Percentiles rank a stretch among this genome's conserved stretches.
These are phyloP conservation scores for Venturia carpophila DNA, from an alignment of 2,329 filamentous ascomycete genomes.

Conservation along the genomic window DNA sequence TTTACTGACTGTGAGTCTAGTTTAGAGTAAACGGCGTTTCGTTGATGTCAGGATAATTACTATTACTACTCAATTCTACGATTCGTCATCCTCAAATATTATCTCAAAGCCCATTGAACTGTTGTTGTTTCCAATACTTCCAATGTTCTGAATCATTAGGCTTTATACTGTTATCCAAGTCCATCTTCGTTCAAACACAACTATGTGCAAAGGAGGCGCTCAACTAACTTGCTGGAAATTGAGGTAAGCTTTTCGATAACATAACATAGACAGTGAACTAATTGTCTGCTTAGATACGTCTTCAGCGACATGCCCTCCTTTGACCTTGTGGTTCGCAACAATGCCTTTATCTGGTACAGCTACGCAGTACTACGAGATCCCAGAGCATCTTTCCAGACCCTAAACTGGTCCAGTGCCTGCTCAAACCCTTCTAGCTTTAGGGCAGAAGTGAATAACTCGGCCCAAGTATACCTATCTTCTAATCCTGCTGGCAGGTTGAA, in stretches of 20 bases:
- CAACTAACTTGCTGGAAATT: slow-evolving; percentile 12
- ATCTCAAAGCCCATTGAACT: slow-evolving; percentile 14
- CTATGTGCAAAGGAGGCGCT: slow-evolving; percentile 15
- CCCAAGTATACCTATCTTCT: slow-evolving; percentile 1
- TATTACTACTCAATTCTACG: slow-evolving; percentile 14
- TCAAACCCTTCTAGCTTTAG: not conserved
- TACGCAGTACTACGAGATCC: not conserved
- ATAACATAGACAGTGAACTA: slow-evolving; percentile 12
- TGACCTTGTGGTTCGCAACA: no score
- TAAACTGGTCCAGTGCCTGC: not conserved
- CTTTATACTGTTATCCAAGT: slow-evolving; percentile 14
- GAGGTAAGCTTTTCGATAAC: slow-evolving; percentile 14
- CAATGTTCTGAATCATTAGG: slow-evolving; percentile 13
- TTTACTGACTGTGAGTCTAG: slow-evolving; percentile 13
- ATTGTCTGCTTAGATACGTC: slow-evolving; percentile 15
- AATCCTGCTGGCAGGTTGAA: slow-evolving; percentile 15
- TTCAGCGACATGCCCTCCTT: no score
- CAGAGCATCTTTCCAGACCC: not conserved
- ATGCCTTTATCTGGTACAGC: no score
- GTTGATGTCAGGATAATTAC: slow-evolving; percentile 14
- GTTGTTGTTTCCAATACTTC: slow-evolving; percentile 13
- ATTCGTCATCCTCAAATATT: slow-evolving; percentile 14
- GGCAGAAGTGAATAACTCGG: not conserved
- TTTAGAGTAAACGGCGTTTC: slow-evolving; percentile 15
- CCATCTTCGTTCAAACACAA: slow-evolving; percentile 16